Evolutionary conservation across 768 basidiomycete genomes (phyloP), one percentile per base, ranked within the genome.

Genomic region (Rhodotorula diobovata): DNA sequence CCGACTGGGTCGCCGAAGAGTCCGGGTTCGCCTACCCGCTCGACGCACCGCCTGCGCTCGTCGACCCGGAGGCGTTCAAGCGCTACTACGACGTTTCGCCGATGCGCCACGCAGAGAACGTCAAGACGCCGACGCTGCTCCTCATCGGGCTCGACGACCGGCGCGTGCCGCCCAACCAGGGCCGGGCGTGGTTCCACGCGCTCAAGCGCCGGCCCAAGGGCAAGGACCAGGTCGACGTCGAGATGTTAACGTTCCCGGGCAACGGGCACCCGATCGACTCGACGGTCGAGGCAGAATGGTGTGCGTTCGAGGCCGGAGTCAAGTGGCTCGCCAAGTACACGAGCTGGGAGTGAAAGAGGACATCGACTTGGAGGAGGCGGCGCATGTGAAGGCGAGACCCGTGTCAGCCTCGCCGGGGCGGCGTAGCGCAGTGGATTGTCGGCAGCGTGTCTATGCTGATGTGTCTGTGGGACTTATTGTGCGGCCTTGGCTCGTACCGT

Each of bases 201-300:
- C 78, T 90, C 65, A 88, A 86, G 76, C 85, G 82, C 14, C 63
- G 67, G 21, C 23, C 8, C 0, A 78, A 72, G 18, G 76, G 80
- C 63, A 78, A 81, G 18, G 56, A 82, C 88, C 77, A 72, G 21
- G 77, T 80, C 66, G 79, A 81, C 11, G 85, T 88, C 25, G 86
- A 87, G 59, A 83, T 89, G 84, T 79, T 88, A 46, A 77, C 83
- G 59, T 89, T 89, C 72, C 84, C 85, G 32, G 84, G 85, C 34
- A 87, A 88, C 74, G 82, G 84, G 2, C 89, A 90, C 78, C 82
- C 87, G 8, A 77, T 89, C 12, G 88, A 88, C 28, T 85, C 86
- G 0, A 63, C 60, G 7, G 63, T 65, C 30, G 67, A 65, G 54
- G 83, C 85, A 2, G 82, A 83, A n/a, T 83, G 82, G 70, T 83